Base-by-base conservation (phyloP, 1,284 basidiomycete species). In the Boletus semigastroideus region DNA sequence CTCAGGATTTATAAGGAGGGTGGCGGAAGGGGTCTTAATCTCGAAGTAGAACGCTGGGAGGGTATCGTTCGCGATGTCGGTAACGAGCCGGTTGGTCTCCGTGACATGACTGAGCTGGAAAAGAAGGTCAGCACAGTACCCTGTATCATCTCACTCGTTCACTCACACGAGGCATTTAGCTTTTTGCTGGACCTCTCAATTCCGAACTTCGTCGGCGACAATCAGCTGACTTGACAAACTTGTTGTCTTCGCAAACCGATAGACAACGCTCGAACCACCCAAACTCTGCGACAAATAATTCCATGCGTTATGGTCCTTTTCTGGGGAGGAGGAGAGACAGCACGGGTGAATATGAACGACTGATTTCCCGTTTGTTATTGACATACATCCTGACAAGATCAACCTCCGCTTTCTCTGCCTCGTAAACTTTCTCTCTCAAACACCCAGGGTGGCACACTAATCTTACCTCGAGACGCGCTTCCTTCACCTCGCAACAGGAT, bases 1-100 rank as follows among this genome's bases (percentile, higher is more conserved):
- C 77, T 94, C 51, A 79, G 81, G 69, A 86, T 94, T 58, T 94
- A 90, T 72, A 90, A 82, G 67, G 90, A 92, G 59, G 85, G 85
- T 48, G 83, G 84, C 54, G 84, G 87, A 52, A 81, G 81, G 69
- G 79, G 82, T 52, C 77, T 92, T 25, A 91, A 90, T 37, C 78
- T 93, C 46, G 92, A 94, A 71, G 87, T 94, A 8, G 90, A 92
- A 69, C 78, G 84, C 56, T 92, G 88, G 81, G 88, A 89, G 47
- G 90, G 92, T 46, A 84, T 94, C 58, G 90, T 94, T 28, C 82
- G 86, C 58, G 89, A 92, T 65, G 72, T 79, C 25, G 83, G 81
- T 33, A 79, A 70, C 50, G 87, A 90, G 52, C 92, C 92, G n/a
- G 73, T 87, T 39, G 82, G 82, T 42, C 67, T 92, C 62, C 85